Evolutionary conservation across 2,329 filamentous ascomycete species (phyloP).

Genomic region (Sarocladium oryzae): DNA sequence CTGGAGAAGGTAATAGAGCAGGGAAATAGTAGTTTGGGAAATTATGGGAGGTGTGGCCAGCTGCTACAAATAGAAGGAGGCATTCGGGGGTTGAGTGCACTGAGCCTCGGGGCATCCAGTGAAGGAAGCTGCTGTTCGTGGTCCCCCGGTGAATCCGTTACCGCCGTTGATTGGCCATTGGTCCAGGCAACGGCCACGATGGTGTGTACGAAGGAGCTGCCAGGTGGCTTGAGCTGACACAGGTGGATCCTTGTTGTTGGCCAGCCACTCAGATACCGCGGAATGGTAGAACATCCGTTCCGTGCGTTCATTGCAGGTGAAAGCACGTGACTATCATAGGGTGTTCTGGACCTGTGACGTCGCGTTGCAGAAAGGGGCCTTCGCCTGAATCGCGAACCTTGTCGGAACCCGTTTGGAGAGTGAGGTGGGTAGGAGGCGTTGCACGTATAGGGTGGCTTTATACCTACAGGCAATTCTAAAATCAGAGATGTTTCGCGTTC

Average conservation of each 20-base stretch:
- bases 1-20: not conserved
- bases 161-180: not conserved
- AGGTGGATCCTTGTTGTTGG: not conserved
- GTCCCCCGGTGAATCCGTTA: not conserved
- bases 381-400: not conserved
- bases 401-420: not conserved
- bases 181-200: not conserved
- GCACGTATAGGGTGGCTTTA: not conserved
- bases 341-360: not conserved
- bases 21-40: not conserved
- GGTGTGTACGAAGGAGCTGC: not conserved
- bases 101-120: not conserved
- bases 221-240: slow-evolving; percentile 7
- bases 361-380: slow-evolving; percentile 5
- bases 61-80: not conserved
- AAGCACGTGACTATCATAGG: not conserved
- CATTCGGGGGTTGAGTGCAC: not conserved
- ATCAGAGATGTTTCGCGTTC: no score
- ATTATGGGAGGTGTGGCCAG: slow-evolving; percentile 1
- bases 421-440: not conserved
- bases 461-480: no score
- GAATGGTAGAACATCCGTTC: not conserved
- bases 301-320: not conserved
- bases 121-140: no score
- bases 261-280: not conserved